Conservation (phyloP, 768 basidiomycete species). For the Mycena amicta region DNA sequence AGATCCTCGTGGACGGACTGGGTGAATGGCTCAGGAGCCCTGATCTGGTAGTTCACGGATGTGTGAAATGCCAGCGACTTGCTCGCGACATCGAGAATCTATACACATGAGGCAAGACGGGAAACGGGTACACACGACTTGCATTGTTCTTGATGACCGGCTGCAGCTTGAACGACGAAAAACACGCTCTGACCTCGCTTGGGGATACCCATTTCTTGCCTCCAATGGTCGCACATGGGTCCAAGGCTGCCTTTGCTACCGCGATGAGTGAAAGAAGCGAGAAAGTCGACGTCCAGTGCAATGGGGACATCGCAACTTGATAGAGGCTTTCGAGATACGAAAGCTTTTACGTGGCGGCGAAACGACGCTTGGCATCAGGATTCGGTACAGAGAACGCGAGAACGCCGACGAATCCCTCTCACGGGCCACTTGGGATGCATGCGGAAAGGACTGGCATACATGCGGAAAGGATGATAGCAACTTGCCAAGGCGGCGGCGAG, state of each 20-base stretch:
- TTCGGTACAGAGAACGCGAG: too few species aligned
- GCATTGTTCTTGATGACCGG: slow-evolving; percentile 53
- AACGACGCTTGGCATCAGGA: too few species aligned
- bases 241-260: slow-evolving; percentile 17
- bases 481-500: too few species aligned
- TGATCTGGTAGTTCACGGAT: slow-evolving; percentile 60
- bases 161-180: slow-evolving; percentile 51
- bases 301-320: too few species aligned
- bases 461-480: too few species aligned
- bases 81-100: slow-evolving; percentile 59
- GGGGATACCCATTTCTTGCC: slow-evolving; percentile 60
- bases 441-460: too few species aligned
- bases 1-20: slow-evolving; percentile 60
- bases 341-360: too few species aligned
- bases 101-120: slow-evolving; percentile 22
- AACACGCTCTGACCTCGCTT: slow-evolving; percentile 52
- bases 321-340: too few species aligned
- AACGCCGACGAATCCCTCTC: too few species aligned
- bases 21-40: slow-evolving; percentile 55
- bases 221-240: slow-evolving; percentile 56
- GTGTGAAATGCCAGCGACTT: slow-evolving; percentile 64
- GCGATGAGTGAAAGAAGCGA: neutral
- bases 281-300: too few species aligned
- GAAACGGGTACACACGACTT: slow-evolving; percentile 16
- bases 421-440: too few species aligned